A percentile compares a stretch with the other conserved stretches of the same genome.
Evolutionary conservation across 208 protist genomes (phyloP).

Genomic region (Trypanosoma cruzi): DNA sequence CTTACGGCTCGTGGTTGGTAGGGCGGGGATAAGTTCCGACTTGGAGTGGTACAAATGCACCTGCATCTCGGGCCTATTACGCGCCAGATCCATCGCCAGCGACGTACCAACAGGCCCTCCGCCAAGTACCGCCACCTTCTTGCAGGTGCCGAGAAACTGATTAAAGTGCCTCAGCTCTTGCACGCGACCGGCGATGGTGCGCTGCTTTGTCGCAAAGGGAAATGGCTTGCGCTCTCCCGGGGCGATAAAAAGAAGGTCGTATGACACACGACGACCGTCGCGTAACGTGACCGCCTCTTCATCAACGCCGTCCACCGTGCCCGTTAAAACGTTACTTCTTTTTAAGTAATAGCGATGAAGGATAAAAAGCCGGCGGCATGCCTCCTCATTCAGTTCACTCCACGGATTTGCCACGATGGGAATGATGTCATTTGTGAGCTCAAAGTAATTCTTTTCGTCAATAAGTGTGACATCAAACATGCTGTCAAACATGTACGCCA

Average conservation of each 20-base stretch:
- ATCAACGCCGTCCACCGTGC: constrained; percentile 79
- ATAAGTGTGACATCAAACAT: constrained; percentile 87
- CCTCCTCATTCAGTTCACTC: constrained; percentile 63
- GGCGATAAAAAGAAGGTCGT: constrained; percentile 81
- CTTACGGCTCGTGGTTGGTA: constrained; percentile 59
- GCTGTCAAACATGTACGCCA: constrained; percentile 86
- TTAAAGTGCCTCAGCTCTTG: constrained; percentile 82
- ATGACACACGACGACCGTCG: constrained; percentile 70
- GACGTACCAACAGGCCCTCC: constrained; percentile 81
- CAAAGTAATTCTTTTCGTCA: constrained; percentile 90
- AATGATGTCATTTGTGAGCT: constrained; percentile 86
- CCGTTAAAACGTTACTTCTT: constrained; percentile 78
- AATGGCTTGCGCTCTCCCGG: constrained; percentile 83
- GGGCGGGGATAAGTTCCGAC: constrained; percentile 57
- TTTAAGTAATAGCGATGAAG: constrained; percentile 91
- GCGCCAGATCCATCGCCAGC: constrained; percentile 68
- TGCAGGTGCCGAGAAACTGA: constrained; percentile 61
- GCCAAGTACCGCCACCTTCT: constrained; percentile 85
- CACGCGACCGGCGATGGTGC: constrained; percentile 72
- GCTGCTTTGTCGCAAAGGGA: constrained; percentile 67
- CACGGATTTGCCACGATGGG: constrained; percentile 66
- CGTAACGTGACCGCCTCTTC: constrained; percentile 54
- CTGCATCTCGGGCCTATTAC: constrained; percentile 52
- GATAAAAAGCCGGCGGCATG: constrained; percentile 72
- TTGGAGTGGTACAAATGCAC: constrained; percentile 80